Percentiles rank a stretch among this genome's conserved stretches.
Evolutionary conservation across 768 basidiomycete genomes (phyloP).

Genomic region (Coprinopsis strossmayeri): DNA sequence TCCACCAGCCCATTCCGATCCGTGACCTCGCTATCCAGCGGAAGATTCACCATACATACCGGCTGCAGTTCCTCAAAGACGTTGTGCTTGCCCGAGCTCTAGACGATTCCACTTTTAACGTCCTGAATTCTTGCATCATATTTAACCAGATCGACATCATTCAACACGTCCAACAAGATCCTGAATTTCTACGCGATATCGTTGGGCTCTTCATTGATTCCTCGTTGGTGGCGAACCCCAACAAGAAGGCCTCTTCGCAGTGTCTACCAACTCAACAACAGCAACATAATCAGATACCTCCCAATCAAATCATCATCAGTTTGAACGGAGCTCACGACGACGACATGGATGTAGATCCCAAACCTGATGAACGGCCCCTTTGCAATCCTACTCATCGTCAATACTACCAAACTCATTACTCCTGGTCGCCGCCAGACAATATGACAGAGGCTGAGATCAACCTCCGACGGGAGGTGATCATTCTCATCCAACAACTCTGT

Average conservation of each 20-base stretch:
- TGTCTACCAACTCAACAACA: slow-evolving; percentile 22
- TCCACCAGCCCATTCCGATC: slow-evolving; percentile 85
- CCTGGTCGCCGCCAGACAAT: slow-evolving; percentile 51
- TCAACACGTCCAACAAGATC: slow-evolving; percentile 76
- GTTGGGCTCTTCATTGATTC: slow-evolving; percentile 73
- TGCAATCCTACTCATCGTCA: slow-evolving; percentile 10
- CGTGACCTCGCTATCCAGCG: slow-evolving; percentile 66
- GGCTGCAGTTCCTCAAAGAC: slow-evolving; percentile 95
- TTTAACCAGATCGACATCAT: slow-evolving; percentile 99
- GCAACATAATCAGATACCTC: slow-evolving; percentile 19
- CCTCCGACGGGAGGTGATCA: slow-evolving; percentile 70
- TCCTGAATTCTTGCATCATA: slow-evolving; percentile 94
- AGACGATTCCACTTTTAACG: slow-evolving; percentile 95
- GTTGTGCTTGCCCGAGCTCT: slow-evolving; percentile 92
- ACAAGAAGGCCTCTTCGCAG: slow-evolving; percentile 15
- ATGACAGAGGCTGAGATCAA: slow-evolving; percentile 48
- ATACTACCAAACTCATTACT: slow-evolving; percentile 29
- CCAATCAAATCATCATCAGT: slow-evolving; percentile 27
- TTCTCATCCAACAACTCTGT: slow-evolving; percentile 88
- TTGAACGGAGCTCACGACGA: slow-evolving; percentile 34
- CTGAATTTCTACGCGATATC: slow-evolving; percentile 68
- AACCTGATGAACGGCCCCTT: slow-evolving; percentile 10
- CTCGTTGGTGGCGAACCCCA: slow-evolving; percentile 14
- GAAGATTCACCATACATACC: slow-evolving; percentile 96
- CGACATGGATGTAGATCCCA: slow-evolving; percentile 35